Evolutionary conservation across 495 filamentous ascomycete species (phyloP).

Genomic region (Penicillium atrosanguineum): DNA sequence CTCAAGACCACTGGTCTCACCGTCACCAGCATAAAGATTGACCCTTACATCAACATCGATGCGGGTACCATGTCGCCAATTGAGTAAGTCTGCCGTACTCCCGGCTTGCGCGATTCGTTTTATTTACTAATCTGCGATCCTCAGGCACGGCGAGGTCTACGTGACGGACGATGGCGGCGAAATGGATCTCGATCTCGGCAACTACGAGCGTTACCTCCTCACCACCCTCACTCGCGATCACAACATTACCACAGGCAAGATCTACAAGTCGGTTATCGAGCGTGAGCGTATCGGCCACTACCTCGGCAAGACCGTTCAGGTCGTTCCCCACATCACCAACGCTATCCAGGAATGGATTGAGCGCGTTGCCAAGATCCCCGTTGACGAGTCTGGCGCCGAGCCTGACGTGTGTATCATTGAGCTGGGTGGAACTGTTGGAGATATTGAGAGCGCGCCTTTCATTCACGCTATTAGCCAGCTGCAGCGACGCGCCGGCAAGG

Average conservation of each 20-base stretch:
- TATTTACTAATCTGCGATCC: background rate
- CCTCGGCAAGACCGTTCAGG: conserved; percentile 88
- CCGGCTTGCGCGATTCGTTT: background rate
- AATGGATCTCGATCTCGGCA: conserved; percentile 90
- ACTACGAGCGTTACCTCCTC: conserved; percentile 67
- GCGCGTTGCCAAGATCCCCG: conserved; percentile 79
- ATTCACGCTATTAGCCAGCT: conserved; percentile 83
- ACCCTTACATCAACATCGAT: conserved; percentile 62
- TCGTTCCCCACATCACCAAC: conserved; percentile 88
- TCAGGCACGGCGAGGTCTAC: conserved; percentile 66
- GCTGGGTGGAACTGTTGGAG: conserved; percentile 72
- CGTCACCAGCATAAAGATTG: conserved; percentile 67
- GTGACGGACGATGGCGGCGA: conserved; percentile 77
- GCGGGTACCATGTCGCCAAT: conserved; percentile 78
- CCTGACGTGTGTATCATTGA: conserved; percentile 94
- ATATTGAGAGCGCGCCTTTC: conserved; percentile 90
- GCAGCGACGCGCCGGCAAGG: conserved; percentile 64
- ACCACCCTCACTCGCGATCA: conserved; percentile 24
- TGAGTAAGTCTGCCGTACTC: conserved; percentile 43
- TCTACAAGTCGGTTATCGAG: conserved; percentile 84
- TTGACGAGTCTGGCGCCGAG: conserved; percentile 76
- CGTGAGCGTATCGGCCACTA: conserved; percentile 79
- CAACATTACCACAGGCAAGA: conserved; percentile 71
- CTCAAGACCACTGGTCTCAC: conserved; percentile 71
- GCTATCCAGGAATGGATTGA: conserved; percentile 92